Evolutionary conservation across 306 rosid species (phyloP).

Genomic region (Mimosa bimucronata): DNA sequence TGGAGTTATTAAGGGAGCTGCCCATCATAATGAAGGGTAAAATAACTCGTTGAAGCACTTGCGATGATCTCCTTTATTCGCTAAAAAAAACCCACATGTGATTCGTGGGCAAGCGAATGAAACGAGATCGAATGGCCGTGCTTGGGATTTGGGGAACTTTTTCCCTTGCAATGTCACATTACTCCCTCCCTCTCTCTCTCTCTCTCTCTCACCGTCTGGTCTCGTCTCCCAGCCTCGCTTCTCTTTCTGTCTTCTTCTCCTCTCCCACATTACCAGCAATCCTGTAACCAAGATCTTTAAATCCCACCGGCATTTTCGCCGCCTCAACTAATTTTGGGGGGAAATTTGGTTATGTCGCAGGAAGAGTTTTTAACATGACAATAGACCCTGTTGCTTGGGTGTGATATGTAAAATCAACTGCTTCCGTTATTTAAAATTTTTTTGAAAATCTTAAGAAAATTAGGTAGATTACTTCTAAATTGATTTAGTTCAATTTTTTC

Average conservation of each 20-base stretch:
- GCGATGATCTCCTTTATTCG: constrained; percentile 38
- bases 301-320: constrained; percentile 40
- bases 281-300: constrained; percentile 40
- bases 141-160: constrained; percentile 11
- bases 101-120: constrained; percentile 24
- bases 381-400: not conserved
- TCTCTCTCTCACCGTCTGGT: constrained; percentile 3
- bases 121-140: constrained; percentile 39
- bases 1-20: constrained; percentile 30
- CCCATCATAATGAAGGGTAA: constrained; percentile 20
- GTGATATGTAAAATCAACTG: too few species aligned
- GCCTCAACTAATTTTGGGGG: constrained; percentile 34
- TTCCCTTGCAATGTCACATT: constrained; percentile 26
- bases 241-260: constrained; percentile 38
- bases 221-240: not conserved
- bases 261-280: constrained; percentile 41
- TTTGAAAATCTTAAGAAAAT: too few species aligned
- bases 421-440: too few species aligned
- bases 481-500: too few species aligned
- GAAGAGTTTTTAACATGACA: not conserved
- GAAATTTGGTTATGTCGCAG: not conserved
- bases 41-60: not conserved
- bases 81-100: constrained; percentile 36
- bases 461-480: too few species aligned
- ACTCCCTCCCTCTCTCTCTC: constrained; percentile 33